Evolutionary conservation across 2,329 filamentous ascomycete genomes (phyloP).

Genomic region (Dothiorella sarmentorum): DNA sequence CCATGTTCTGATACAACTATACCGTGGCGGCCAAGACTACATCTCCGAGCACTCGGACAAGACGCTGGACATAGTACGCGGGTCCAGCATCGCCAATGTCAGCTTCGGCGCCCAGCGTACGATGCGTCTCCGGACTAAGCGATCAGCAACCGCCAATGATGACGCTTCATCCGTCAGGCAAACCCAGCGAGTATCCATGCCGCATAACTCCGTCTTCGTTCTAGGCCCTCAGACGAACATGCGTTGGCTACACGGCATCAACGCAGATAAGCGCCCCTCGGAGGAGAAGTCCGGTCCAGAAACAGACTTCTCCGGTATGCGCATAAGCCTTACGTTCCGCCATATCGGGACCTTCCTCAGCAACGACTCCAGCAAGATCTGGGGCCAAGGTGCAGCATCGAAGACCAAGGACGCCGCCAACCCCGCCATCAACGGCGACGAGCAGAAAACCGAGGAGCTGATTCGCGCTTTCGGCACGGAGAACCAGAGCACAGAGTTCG

Average conservation of each 20-base stretch:
- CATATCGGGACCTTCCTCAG: conserved; percentile 82
- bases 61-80: conserved; percentile 80
- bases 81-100: conserved; percentile 84
- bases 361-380: conserved; percentile 64
- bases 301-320: conserved; percentile 66
- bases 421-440: conserved; percentile 63
- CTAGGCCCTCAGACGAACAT: conserved; percentile 79
- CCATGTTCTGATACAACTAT: conserved; percentile 88
- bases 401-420: conserved; percentile 62
- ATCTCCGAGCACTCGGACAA: conserved; percentile 98
- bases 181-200: conserved; percentile 67
- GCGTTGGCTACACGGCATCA: conserved; percentile 89
- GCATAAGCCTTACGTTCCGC: conserved; percentile 90
- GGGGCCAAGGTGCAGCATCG: conserved; percentile 81
- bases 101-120: conserved; percentile 88
- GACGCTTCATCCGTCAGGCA: conserved; percentile 43
- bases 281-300: conserved; percentile 68
- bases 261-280: conserved; percentile 72
- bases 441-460: conserved; percentile 62
- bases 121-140: conserved; percentile 86
- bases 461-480: conserved; percentile 79
- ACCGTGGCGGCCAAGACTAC: conserved; percentile 82
- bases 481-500: conserved; percentile 68
- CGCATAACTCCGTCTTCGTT: conserved; percentile 84
- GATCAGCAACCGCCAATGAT: conserved; percentile 33